Base-by-base conservation (phyloP, 75 land plant genomes). In the Picea sitchensis region DNA sequence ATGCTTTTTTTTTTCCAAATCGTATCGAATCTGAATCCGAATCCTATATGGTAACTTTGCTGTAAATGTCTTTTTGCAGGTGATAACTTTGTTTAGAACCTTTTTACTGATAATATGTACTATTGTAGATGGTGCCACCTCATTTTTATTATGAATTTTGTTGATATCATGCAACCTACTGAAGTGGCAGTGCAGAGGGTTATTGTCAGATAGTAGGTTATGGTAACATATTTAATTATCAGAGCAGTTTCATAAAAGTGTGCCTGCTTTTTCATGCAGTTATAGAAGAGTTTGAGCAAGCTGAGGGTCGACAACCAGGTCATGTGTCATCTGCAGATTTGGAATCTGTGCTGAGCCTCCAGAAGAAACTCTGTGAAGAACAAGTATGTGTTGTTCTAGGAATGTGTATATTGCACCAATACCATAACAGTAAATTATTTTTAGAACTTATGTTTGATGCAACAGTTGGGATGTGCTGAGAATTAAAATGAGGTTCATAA, bases 211-310 rank as follows among this genome's bases (percentile, higher is more conserved):
- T 47, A 47, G 51, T 0, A 47, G 51, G 51, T 51, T 51, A 9
- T 51, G 56, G 56, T 51, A 5, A 47, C 8, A 47, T 6, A 5
- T 47, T 47, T 47, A 5, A 47, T 47, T 47, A 47, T 6, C 51
- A 47, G 51, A 47, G 20, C 21, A 41, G 3, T 41, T 41, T 30
- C 3, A 64, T 64, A 23, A 31, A 47, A 11, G 7, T 32, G 11
- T 0, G 32, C 32, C 14, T 54, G 26, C 14, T 78, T 56, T 15
- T 65, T 13, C 79, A 58, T 84, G 73, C 91, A 96, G 99, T 93
- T 58, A 76, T 97, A 14, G 98, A 97, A 81, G 88, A 79, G 47
- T 97, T 93, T 90, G 98, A 95, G 59, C 82, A 80, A 34, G 83
- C 77, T 47, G 83, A 86, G 69, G 88, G 83, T 12, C 90, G 90